A percentile compares a stretch with the other conserved stretches of the same genome.
Evolutionary conservation across 345 rosid genomes (phyloP).

Genomic region (Eucalyptus erythrocorys): DNA sequence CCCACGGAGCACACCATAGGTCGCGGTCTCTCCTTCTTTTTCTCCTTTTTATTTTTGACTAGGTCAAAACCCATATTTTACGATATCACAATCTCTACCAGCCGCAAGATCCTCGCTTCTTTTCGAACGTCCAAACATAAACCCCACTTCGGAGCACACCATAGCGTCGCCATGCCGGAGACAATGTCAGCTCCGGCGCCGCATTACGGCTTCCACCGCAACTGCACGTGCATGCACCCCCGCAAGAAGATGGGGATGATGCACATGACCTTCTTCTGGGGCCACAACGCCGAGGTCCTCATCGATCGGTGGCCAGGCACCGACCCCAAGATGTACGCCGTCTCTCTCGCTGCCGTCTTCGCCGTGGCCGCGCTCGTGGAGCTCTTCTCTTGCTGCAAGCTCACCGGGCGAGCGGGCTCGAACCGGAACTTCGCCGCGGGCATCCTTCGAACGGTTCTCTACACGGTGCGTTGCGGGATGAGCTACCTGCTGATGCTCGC

Average conservation of each 20-base stretch:
- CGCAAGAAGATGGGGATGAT: neutral
- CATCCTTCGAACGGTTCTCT: constrained; percentile 28
- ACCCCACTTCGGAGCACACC: neutral
- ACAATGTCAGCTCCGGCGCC: neutral
- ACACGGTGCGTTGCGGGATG: constrained; percentile 35
- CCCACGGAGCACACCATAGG: too few relatives aligned
- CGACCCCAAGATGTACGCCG: neutral
- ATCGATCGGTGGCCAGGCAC: constrained; percentile 20
- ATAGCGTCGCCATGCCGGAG: neutral
- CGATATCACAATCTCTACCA: neutral
- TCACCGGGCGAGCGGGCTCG: neutral
- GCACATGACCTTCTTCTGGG: constrained; percentile 17
- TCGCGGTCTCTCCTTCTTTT: too few relatives aligned
- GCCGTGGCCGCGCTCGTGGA: constrained; percentile 11
- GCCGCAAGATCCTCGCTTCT: neutral
- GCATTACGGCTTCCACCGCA: neutral
- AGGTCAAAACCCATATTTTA: too few relatives aligned
- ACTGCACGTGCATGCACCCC: neutral
- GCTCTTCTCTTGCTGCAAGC: constrained; percentile 13
- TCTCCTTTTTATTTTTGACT: too few relatives aligned
- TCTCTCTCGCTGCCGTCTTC: constrained; percentile 16
- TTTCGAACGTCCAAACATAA: neutral
- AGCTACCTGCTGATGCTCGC: constrained; percentile 67
- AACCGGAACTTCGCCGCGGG: constrained; percentile 18
- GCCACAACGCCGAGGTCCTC: neutral